Evolutionary conservation across 2,329 filamentous ascomycete genomes (phyloP), one percentile per base, ranked within the genome.

Genomic region (Alternaria sp.): DNA sequence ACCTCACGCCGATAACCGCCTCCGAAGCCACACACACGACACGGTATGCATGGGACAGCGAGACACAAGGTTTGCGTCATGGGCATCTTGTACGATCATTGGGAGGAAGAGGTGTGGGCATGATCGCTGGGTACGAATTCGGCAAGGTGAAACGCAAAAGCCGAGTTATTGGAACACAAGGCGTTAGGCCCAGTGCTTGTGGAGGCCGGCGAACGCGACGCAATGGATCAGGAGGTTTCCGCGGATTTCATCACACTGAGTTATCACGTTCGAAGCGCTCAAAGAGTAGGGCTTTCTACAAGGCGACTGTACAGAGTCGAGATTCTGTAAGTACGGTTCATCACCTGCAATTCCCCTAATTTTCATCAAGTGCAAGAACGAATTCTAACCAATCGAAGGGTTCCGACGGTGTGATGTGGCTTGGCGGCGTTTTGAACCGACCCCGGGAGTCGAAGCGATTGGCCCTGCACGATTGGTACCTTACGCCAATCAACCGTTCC

Each of bases 201-300:
- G n/a, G n/a, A n/a, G n/a, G n/a, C n/a, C n/a, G n/a, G n/a, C n/a
- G n/a, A n/a, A n/a, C n/a, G n/a, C n/a, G n/a, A n/a, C n/a, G n/a
- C n/a, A n/a, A n/a, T n/a, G n/a, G n/a, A n/a, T n/a, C n/a, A n/a
- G n/a, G n/a, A n/a, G n/a, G n/a, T n/a, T n/a, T n/a, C n/a, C n/a
- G n/a, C n/a, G n/a, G n/a, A n/a, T n/a, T n/a, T 59, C 53, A 26
- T 71, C 66, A 71, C 70, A 67, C 28, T n/a, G 49, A 65, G 58
- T 44, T 59, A 50, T 70, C 66, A 67, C 68, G 60, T 60, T 55
- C 25, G 56, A 70, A 70, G 71, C 71, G 71, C 70, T 66, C n/a
- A 18, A 58, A 61, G 4, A 0, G 15, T 4, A 41, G 20, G 64
- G 69, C 65, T 63, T 57, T 54, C 55, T 33, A 63, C 63, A 63